Conservation (phyloP, 768 basidiomycete genomes). For the Tricholoma sp. region DNA sequence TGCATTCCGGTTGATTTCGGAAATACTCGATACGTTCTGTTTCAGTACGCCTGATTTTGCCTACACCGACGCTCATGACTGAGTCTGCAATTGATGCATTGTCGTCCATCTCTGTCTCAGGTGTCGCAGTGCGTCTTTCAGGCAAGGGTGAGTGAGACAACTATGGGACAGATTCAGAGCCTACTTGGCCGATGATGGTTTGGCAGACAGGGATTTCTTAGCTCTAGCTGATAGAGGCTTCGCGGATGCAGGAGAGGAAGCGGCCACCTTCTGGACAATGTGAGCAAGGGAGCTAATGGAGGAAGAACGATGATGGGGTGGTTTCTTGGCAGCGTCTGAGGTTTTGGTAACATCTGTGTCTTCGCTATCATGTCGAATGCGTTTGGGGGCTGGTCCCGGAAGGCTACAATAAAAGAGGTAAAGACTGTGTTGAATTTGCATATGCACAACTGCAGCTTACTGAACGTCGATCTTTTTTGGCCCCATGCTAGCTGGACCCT, state of each 20-base stretch:
- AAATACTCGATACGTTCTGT: constrained; percentile 60
- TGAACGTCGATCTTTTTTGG: constrained; percentile 18
- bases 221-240: constrained; percentile 14
- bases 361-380: constrained; percentile 14
- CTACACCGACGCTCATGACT: constrained; percentile 28
- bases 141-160: background rate
- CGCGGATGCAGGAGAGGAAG: constrained; percentile 9
- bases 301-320: constrained; percentile 18
- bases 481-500: constrained; percentile 18
- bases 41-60: constrained; percentile 48
- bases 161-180: background rate
- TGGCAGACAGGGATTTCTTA: constrained; percentile 2
- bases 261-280: constrained; percentile 12
- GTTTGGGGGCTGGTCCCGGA: constrained; percentile 24
- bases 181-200: constrained; percentile 22
- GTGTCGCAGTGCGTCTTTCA: constrained; percentile 20
- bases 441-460: constrained; percentile 10
- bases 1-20: constrained; percentile 56
- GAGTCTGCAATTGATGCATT: constrained; percentile 52
- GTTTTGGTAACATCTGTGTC: constrained; percentile 10
- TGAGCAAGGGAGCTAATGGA: constrained; percentile 29
- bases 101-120: constrained; percentile 43
- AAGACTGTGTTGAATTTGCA: background rate
- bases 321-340: constrained; percentile 18
- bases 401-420: constrained; percentile 13